Evolutionary conservation across 169 alveolate genomes (phyloP), one percentile per base, ranked within the genome.

Genomic region (Plasmodium reichenowi): DNA sequence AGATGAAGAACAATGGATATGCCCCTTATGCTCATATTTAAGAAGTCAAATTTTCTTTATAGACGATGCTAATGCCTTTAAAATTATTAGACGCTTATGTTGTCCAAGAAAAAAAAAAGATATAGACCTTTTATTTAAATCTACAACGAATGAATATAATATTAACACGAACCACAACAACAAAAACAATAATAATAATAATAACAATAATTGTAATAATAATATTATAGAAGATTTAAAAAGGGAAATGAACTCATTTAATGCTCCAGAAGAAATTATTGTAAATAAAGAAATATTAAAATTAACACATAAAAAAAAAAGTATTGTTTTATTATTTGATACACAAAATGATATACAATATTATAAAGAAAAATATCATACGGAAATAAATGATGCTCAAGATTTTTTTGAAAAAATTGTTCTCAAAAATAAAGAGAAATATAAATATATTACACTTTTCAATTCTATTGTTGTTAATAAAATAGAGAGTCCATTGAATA

Each of bases 1-100:
- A 12, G 96, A 93, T 48, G 96, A 94, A 56, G 96, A 94, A 66
- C 95, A 92, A 29, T 94, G 96, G 96, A 71, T 92, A 43, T 94
- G 96, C 52, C 96, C 95, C 47, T 75, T 86, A 50, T 94, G 96
- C 62, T 73, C 88, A 9, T 94, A 83, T 76, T 50, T 94, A 63
- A 48, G 93, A 85, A 93, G 90, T 29, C 96, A 94, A 54, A 74
- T 94, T 63, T 83, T 76, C 8, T 93, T 90, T 75, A 60, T 94
- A 48, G 95, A 93, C 17, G 95, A 92, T 67, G 56, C 85, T 56
- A 60, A 72, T 47, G 94, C 95, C 17, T 56, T 94, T 88, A 66
- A 88, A 72, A 89, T 92, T 47, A 93, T 94, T 52, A 73, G 96
- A 24, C 71, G 47, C 1, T 87, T 93, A 43, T 93, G 94, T 47